Evolutionary conservation across 2,329 filamentous ascomycete species (phyloP).

Genomic region (Phaeosphaeria sp.): DNA sequence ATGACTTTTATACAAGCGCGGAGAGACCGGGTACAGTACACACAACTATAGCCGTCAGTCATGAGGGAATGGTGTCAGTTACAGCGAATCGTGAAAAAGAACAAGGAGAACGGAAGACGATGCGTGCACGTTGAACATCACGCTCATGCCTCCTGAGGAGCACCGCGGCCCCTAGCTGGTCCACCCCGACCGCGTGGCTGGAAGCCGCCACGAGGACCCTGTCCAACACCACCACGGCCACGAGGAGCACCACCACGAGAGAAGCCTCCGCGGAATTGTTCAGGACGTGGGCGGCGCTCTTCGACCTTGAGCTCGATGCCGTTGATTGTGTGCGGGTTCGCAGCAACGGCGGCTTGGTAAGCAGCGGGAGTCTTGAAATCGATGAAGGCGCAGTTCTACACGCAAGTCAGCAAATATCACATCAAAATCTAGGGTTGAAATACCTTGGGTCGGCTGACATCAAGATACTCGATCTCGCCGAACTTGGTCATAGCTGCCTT

Average conservation of each 20-base stretch:
- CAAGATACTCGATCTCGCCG: slow-evolving; percentile 68
- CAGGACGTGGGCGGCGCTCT: slow-evolving; percentile 73
- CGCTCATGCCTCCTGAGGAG: slow-evolving; percentile 43
- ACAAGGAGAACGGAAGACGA: slow-evolving; percentile 11
- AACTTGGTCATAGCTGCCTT: slow-evolving; percentile 73
- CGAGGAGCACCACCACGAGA: slow-evolving; percentile 52
- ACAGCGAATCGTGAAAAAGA: slow-evolving; percentile 13
- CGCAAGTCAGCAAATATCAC: slow-evolving; percentile 18
- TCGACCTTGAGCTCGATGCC: slow-evolving; percentile 86
- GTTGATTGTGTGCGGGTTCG: slow-evolving; percentile 85
- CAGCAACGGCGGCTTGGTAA: slow-evolving; percentile 81
- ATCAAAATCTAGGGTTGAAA: slow-evolving; percentile 12
- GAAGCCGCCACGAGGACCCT: slow-evolving; percentile 72
- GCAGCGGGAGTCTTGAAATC: slow-evolving; percentile 84
- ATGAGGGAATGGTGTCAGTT: slow-evolving; percentile 34
- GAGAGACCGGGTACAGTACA: slow-evolving; percentile 46
- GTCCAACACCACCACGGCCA: slow-evolving; percentile 67
- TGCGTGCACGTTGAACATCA: slow-evolving; percentile 4
- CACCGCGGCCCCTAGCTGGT: slow-evolving; percentile 55
- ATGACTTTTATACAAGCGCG: slow-evolving; percentile 49
- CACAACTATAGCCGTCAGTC: slow-evolving; percentile 46
- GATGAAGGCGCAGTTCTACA: slow-evolving; percentile 93
- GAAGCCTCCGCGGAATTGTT: slow-evolving; percentile 44
- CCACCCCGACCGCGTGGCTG: slow-evolving; percentile 73
- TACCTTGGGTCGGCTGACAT: slow-evolving; percentile 78